These are phyloP conservation scores for Thelonectria olida DNA, from an alignment of 2,329 filamentous ascomycete genomes.

Conservation along the genomic window DNA sequence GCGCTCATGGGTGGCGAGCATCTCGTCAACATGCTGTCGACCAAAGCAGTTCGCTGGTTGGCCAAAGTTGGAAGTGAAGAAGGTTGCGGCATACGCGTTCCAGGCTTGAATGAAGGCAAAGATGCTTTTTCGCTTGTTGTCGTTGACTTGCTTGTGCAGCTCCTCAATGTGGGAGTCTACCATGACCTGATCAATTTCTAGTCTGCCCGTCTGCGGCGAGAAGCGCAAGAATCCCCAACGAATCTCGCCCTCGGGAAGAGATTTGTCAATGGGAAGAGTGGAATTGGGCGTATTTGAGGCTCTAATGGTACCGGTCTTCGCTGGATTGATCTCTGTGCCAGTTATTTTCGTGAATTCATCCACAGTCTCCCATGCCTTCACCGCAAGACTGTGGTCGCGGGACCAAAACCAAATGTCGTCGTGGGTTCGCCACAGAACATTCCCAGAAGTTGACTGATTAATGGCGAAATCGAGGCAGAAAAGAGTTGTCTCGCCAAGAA, in stretches of 20 bases:
- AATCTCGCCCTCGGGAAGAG: conserved; percentile 58
- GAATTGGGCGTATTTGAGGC: conserved; percentile 43
- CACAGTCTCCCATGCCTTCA: conserved; percentile 68
- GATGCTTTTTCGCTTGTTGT: conserved; percentile 61
- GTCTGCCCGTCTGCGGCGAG: conserved; percentile 60
- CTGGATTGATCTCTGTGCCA: conserved; percentile 64
- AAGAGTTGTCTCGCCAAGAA: conserved; percentile 67
- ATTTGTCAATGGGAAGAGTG: conserved; percentile 36
- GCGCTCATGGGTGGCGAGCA: conserved; percentile 59
- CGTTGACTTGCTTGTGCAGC: conserved; percentile 63
- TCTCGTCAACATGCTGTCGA: conserved; percentile 59
- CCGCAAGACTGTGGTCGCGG: conserved; percentile 60
- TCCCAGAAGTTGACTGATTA: conserved; percentile 64
- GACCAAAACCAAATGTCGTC: conserved; percentile 76
- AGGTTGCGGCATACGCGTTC: conserved; percentile 62
- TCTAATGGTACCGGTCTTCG: conserved; percentile 59
- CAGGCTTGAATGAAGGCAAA: conserved; percentile 58
- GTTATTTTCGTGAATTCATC: conserved; percentile 62
- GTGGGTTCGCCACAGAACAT: conserved; percentile 67
- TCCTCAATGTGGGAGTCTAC: conserved; percentile 69
- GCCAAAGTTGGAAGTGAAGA: conserved; percentile 64
- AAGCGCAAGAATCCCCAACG: conserved; percentile 66
- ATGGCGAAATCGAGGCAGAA: conserved; percentile 74
- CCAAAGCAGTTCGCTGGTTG: conserved; percentile 62
- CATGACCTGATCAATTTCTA: conserved; percentile 66